Base-by-base conservation (phyloP, 2,329 filamentous ascomycete genomes). In the Cladosporium phlei region DNA sequence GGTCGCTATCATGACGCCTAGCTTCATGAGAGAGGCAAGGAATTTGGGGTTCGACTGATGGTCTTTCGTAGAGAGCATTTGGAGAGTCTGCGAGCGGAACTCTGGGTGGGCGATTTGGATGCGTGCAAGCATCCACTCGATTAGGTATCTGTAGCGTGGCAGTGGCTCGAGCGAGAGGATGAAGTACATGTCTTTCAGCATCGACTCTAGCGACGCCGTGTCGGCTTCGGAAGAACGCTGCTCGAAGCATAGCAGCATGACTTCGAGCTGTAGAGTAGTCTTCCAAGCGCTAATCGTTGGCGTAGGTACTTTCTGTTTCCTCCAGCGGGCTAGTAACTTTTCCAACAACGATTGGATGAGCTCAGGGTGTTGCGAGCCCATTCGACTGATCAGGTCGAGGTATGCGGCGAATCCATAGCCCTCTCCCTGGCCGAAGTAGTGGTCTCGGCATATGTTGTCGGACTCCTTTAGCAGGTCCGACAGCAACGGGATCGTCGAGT, bases 221-320 rank as follows among this genome's bases (percentile, higher is more conserved):
- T 20, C 17, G 3, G 30, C 32, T 9, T 9, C 9, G 8, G 24
- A 5, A n/a, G 33, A 44, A 25, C 62, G 64, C 22, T 64, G 62
- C 45, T 74, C 68, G 6, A 57, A 56, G 12, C 73, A 63, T 0
- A 75, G 46, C 1, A 75, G 55, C 58, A 74, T 65, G 14, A 66
- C 60, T 46, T 75, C 72, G 8, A 75, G 57, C 47, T 75, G 72
- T n/a, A 71, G 51, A 0, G 67, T 65, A n/a, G 66, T 64, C 52
- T 76, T 76, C 70, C 70, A 75, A 37, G 68, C 66, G 49, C 62
- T 69, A 29, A 73, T 68, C 27, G 69, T 67, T 3, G 68, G 68
- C 8, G 69, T 58, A 3, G 71, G 68, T 9, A 60, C 52, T 50
- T 66, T 69, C 49, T 75, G 73, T 10, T 56, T 54, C 16, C 57